Conservation (phyloP, 352 stramenopile species). For the Globisporangium sylvaticum region DNA sequence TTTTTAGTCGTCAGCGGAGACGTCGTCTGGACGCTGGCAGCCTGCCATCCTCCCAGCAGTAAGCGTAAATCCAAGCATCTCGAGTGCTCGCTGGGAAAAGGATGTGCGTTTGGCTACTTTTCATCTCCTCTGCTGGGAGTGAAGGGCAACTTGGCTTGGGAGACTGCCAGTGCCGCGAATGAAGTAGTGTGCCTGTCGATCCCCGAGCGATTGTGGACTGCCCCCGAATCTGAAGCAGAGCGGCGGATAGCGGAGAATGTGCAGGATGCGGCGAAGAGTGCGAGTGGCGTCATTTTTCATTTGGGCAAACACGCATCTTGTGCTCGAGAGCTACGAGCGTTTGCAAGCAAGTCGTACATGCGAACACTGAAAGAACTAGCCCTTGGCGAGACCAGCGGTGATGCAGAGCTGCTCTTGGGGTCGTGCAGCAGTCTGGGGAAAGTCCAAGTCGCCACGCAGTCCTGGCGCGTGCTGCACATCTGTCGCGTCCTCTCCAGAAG, state of each 20-base stretch:
- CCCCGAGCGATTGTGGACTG: background rate
- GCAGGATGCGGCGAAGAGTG: background rate
- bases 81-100: background rate
- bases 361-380: background rate
- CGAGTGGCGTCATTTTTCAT: background rate
- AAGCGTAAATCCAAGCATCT: background rate
- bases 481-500: background rate
- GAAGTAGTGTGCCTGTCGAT: background rate
- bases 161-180: background rate
- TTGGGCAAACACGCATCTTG: background rate
- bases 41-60: background rate
- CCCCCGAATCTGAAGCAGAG: background rate
- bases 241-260: background rate
- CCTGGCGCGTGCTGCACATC: background rate
- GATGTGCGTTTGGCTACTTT: constrained; percentile 1
- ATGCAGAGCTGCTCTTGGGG: background rate
- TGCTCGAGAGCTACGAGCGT: background rate
- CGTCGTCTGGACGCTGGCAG: constrained; percentile 1
- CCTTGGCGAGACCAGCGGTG: background rate
- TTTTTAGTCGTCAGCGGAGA: background rate
- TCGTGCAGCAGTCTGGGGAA: background rate
- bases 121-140: background rate
- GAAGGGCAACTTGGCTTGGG: background rate
- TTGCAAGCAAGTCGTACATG: background rate
- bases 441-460: background rate